Conservation (phyloP, 73 alveolate genomes). For the Tetrahymena elliotti region DNA sequence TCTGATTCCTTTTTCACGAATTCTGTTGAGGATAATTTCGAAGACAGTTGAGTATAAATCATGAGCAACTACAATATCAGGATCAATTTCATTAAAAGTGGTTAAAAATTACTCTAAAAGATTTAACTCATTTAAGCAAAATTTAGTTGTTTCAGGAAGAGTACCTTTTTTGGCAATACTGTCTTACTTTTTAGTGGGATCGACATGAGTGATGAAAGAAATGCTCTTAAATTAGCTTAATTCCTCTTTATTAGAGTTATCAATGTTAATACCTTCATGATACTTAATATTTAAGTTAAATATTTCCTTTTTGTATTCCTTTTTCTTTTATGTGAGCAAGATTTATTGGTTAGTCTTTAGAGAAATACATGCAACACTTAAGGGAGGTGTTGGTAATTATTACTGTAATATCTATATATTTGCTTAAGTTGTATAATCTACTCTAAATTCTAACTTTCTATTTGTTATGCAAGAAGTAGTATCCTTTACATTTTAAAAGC, state of each 20-base stretch:
- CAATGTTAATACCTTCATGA: constrained; percentile 46
- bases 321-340: constrained; percentile 39
- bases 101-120: constrained; percentile 66
- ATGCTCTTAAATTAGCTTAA: constrained; percentile 71
- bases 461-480: constrained; percentile 28
- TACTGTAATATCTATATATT: constrained; percentile 54
- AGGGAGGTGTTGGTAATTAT: constrained; percentile 71
- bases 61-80: constrained; percentile 93
- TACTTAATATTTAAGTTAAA: constrained; percentile 44
- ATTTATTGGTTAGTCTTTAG: constrained; percentile 51
- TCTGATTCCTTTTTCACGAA: constrained; percentile 53
- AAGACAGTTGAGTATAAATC: constrained; percentile 70
- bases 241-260: constrained; percentile 49
- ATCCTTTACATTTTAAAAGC: constrained; percentile 53
- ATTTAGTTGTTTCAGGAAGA: constrained; percentile 26
- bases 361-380: constrained; percentile 63
- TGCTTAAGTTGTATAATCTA: constrained; percentile 68
- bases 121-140: constrained; percentile 64
- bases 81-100: constrained; percentile 69
- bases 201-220: constrained; percentile 45
- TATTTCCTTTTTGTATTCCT: constrained; percentile 52
- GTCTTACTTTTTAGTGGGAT: constrained; percentile 63
- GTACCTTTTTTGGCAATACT: constrained; percentile 52
- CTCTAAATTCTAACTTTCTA: constrained; percentile 30
- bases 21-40: constrained; percentile 71